Evolutionary conservation across 2,329 filamentous ascomycete species (phyloP).

Genomic region (Venturia pyrina): DNA sequence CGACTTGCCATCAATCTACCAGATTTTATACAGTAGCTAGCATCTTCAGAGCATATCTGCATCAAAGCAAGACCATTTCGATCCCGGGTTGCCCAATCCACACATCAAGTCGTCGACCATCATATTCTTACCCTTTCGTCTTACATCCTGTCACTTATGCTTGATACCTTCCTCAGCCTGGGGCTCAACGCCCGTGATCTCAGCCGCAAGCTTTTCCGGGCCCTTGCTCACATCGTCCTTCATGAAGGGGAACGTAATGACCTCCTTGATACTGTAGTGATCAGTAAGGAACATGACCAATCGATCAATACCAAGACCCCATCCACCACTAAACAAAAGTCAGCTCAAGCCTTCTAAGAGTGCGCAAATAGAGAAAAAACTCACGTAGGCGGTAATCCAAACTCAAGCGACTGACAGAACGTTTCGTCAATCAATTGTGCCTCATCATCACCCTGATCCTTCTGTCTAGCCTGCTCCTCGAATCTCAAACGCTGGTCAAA

Average conservation of each 20-base stretch:
- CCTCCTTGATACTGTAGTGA: slow-evolving; percentile 93
- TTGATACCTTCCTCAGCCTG: slow-evolving; percentile 50
- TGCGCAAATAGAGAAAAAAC: not conserved
- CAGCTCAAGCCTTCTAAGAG: not conserved
- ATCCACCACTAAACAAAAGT: slow-evolving; percentile 82
- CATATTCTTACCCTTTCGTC: not conserved
- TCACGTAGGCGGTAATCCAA: slow-evolving; percentile 63
- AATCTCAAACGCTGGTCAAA: slow-evolving; percentile 83
- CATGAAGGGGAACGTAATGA: slow-evolving; percentile 95
- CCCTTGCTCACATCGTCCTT: slow-evolving; percentile 60
- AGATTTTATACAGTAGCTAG: not conserved
- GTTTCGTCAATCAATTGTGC: slow-evolving; percentile 94
- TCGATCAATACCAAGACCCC: slow-evolving; percentile 88
- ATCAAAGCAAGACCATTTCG: not conserved
- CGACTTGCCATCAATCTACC: too few species aligned
- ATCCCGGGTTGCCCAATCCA: not conserved
- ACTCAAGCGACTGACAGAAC: slow-evolving; percentile 84
- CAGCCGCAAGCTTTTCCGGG: slow-evolving; percentile 43
- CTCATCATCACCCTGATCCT: slow-evolving; percentile 94
- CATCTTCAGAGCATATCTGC: not conserved
- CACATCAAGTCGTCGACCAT: not conserved
- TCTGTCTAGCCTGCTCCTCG: slow-evolving; percentile 92
- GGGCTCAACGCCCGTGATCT: slow-evolving; percentile 52
- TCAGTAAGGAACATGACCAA: slow-evolving; percentile 91
- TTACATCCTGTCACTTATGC: slow-evolving; percentile 5